phyloP scores from a whole-genome alignment of 148 eudicot species.

The Simmondsia chinensis region DNA sequence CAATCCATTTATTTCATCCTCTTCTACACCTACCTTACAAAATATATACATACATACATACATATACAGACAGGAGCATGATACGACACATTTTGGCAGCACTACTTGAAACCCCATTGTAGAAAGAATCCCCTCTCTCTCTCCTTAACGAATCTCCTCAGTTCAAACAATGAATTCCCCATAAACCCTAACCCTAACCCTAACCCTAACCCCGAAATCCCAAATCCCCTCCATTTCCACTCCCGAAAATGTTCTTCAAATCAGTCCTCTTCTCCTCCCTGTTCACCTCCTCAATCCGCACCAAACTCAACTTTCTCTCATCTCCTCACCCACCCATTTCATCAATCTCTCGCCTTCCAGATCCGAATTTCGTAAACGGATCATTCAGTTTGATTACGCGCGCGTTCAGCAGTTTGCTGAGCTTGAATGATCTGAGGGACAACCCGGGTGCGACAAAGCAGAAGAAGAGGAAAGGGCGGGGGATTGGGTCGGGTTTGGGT shows the following conservation, averaged over 20 bases:
- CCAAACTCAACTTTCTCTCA: constrained; percentile 8
- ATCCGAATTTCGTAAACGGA: neutral
- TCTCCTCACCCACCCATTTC: constrained; percentile 7
- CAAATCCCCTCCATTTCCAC: neutral
- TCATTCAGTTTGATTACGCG: neutral
- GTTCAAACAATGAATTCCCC: no score
- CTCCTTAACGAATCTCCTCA: no score
- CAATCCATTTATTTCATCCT: no score
- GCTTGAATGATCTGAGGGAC: constrained; percentile 71
- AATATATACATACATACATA: no score
- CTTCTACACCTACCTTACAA: no score
- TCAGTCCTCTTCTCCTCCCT: constrained; percentile 24
- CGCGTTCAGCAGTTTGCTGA: constrained; percentile 43
- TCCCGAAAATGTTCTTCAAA: constrained; percentile 22
- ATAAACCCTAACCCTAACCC: no score
- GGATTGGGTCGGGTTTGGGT: constrained; percentile 94
- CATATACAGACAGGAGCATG: no score
- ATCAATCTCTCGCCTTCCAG: neutral
- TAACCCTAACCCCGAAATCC: neutral
- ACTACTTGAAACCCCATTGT: no score
- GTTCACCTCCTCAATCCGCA: constrained; percentile 11
- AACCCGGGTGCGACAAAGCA: constrained; percentile 77
- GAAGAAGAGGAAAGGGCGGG: constrained; percentile 91
- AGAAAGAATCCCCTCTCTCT: no score
- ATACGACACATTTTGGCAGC: no score